Evolutionary conservation across 345 rosid genomes (phyloP).

Genomic region (Dipteronia sinensis): DNA sequence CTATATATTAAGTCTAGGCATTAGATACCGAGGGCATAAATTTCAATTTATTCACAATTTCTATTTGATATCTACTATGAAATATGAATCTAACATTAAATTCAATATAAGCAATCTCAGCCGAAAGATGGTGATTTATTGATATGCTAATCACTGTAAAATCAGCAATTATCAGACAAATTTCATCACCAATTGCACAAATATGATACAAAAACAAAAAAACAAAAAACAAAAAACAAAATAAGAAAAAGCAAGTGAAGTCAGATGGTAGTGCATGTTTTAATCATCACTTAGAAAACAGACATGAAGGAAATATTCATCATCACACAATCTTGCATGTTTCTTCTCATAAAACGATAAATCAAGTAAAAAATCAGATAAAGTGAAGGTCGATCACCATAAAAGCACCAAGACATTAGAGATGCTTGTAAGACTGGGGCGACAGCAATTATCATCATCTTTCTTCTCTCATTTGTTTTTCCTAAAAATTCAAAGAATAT

Average conservation of each 20-base stretch:
- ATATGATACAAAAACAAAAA: neutral
- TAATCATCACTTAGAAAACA: conserved; percentile 21
- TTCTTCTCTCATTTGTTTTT: no score
- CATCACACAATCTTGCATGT: conserved; percentile 10
- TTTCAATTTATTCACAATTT: no score
- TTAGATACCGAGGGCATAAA: conserved; percentile 11
- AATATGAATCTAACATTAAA: no score
- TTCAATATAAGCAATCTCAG: conserved; percentile 17
- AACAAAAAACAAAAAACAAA: no score
- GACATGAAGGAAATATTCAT: conserved; percentile 10
- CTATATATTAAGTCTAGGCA: neutral
- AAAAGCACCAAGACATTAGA: conserved; percentile 9
- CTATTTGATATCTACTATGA: no score
- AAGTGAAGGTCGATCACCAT: conserved; percentile 20
- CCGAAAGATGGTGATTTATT: conserved; percentile 23
- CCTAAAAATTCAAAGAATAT: no score
- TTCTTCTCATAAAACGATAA: neutral
- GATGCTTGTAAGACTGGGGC: conserved; percentile 33
- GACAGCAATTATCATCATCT: conserved; percentile 20
- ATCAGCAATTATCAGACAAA: neutral
- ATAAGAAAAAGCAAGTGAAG: neutral
- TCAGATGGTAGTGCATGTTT: conserved; percentile 28
- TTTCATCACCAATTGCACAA: conserved; percentile 21
- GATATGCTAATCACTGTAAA: conserved; percentile 3
- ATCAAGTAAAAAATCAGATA: neutral